A percentile compares a stretch with the other conserved stretches of the same genome.
Conservation (phyloP, 805 yeast species). For the Hanseniaspora valbyensis region DNA sequence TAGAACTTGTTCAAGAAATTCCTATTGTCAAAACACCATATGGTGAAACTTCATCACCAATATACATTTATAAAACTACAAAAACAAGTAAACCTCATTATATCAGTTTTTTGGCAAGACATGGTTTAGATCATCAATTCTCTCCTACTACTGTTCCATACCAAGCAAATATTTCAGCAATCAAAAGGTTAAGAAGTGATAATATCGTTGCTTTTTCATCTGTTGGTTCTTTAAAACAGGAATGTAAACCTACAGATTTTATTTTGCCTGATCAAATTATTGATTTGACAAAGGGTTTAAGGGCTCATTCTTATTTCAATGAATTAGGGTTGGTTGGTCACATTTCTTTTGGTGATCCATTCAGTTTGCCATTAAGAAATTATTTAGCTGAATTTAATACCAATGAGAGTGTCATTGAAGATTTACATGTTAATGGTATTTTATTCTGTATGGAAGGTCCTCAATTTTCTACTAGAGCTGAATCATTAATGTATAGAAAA, state of each 20-base stretch:
- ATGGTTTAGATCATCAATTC: conserved; percentile 79
- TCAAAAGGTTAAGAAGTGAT: conserved; percentile 75
- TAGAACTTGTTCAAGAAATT: conserved; percentile 75
- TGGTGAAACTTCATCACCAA: conserved; percentile 93
- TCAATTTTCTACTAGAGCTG: conserved; percentile 93
- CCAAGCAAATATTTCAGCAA: conserved; percentile 90
- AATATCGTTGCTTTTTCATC: conserved; percentile 89
- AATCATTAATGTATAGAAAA: conserved; percentile 63
- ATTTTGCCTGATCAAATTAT: conserved; percentile 94
- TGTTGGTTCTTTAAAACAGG: conserved; percentile 85
- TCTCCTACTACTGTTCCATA: conserved; percentile 88
- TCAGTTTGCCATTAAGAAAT: conserved; percentile 63
- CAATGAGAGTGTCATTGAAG: conserved; percentile 38
- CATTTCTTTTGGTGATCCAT: conserved; percentile 95
- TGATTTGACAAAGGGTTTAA: conserved; percentile 91
- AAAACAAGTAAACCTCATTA: conserved; percentile 36
- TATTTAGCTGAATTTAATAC: conserved; percentile 43
- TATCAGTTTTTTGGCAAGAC: conserved; percentile 90
- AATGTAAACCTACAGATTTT: conserved; percentile 88
- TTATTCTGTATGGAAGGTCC: conserved; percentile 99
- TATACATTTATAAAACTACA: conserved; percentile 70
- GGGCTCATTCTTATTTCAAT: conserved; percentile 74
- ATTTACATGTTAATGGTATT: conserved; percentile 56
- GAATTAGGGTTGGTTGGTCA: conserved; percentile 93
- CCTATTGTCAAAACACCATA: conserved; percentile 79